Percentiles rank a stretch among this genome's conserved stretches.
Conservation (phyloP, 805 yeast species). For the Pichia membranifaciens region DNA sequence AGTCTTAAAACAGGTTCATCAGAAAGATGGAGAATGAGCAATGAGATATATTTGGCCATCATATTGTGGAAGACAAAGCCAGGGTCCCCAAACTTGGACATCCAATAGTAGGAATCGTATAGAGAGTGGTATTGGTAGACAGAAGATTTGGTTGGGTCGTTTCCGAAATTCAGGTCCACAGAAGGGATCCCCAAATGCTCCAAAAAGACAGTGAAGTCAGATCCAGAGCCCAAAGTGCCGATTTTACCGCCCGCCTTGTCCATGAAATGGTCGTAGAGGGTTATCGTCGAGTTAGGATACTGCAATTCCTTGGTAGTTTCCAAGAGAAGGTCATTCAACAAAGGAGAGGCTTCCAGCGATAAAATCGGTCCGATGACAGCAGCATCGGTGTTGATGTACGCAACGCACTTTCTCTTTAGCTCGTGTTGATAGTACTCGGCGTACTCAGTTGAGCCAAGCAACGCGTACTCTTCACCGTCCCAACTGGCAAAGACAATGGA, state of each 20-base stretch:
- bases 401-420: conserved; percentile 48
- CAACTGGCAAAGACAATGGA: conserved; percentile 67
- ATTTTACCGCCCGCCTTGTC: conserved; percentile 30
- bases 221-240: conserved; percentile 57
- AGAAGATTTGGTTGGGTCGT: conserved; percentile 40
- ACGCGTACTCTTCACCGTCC: conserved; percentile 77
- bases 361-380: conserved; percentile 54
- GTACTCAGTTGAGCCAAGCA: conserved; percentile 73
- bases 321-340: conserved; percentile 43
- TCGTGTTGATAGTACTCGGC: conserved; percentile 52
- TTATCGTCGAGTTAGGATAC: conserved; percentile 37
- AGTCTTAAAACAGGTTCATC: conserved; percentile 44
- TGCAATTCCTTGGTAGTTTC: conserved; percentile 39
- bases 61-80: conserved; percentile 54
- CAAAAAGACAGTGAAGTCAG: conserved; percentile 59
- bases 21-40: conserved; percentile 41
- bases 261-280: conserved; percentile 34
- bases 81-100: conserved; percentile 57
- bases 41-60: conserved; percentile 48
- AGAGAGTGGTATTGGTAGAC: conserved; percentile 74
- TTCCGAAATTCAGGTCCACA: conserved; percentile 50
- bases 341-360: conserved; percentile 51
- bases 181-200: conserved; percentile 58
- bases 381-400: conserved; percentile 66
- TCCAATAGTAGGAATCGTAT: conserved; percentile 70